phyloP scores from a whole-genome alignment of 208 protist species.

The Trypanosoma avium region DNA sequence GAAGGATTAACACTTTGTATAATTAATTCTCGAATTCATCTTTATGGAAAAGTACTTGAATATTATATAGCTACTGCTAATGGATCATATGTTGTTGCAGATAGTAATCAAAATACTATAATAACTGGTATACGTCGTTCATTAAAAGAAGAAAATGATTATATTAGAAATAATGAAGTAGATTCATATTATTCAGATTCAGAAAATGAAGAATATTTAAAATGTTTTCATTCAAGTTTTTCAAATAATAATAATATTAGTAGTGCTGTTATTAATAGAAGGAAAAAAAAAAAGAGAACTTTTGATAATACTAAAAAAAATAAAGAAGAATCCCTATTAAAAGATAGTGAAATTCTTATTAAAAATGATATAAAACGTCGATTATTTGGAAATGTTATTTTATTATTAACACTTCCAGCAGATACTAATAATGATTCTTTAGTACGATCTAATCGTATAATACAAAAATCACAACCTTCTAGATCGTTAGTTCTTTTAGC shows the following conservation, averaged over 20 bases:
- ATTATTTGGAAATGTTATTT: slow-evolving; percentile 6
- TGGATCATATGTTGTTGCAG: slow-evolving; percentile 66
- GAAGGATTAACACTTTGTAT: slow-evolving; percentile 71
- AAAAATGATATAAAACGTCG: slow-evolving; percentile 3
- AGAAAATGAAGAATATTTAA: not conserved
- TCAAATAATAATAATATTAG: not conserved
- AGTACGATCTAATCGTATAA: too few species aligned
- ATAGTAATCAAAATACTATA: slow-evolving; percentile 34
- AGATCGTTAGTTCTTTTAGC: slow-evolving; percentile 18
- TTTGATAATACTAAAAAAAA: too few species aligned
- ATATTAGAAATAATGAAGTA: not conserved
- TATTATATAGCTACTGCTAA: slow-evolving; percentile 58
- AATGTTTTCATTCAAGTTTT: not conserved
- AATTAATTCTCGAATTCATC: slow-evolving; percentile 49
- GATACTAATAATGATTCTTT: not conserved
- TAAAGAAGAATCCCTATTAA: too few species aligned
- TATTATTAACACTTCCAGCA: slow-evolving; percentile 21
- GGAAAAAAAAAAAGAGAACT: too few species aligned
- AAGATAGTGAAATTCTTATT: too few species aligned
- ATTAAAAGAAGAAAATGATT: not conserved
- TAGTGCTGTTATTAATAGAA: not conserved
- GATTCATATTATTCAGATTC: not conserved
- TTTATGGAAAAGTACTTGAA: slow-evolving; percentile 51
- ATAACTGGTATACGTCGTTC: not conserved
- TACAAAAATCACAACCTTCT: not conserved